Conservation (phyloP, 1,284 basidiomycete genomes). For the Trichosporon sp. region DNA sequence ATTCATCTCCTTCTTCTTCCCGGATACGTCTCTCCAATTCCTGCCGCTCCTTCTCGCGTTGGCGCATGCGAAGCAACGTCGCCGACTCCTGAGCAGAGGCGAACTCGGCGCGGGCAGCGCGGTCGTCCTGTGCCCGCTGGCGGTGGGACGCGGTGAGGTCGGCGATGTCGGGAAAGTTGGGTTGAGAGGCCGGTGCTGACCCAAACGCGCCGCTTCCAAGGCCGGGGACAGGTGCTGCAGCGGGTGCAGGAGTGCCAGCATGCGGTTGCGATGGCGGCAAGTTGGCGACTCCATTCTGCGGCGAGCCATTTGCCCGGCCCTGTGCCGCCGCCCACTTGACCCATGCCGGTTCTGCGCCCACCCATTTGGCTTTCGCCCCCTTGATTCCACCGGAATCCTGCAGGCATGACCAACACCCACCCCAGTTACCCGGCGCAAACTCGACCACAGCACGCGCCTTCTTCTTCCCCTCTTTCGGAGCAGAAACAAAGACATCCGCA, state of each 20-base stretch:
- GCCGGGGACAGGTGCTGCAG: slow-evolving; percentile 30
- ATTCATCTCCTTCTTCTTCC: slow-evolving; percentile 44
- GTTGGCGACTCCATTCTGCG: too few species aligned
- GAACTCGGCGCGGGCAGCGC: slow-evolving; percentile 56
- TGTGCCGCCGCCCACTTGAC: slow-evolving; percentile 70
- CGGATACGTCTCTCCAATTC: slow-evolving; percentile 67
- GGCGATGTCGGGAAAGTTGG: slow-evolving; percentile 33
- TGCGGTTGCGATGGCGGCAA: background rate
- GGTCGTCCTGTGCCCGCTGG: slow-evolving; percentile 30
- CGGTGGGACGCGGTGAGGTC: slow-evolving; percentile 21
- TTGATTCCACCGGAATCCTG: slow-evolving; percentile 47
- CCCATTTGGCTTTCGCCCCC: slow-evolving; percentile 68
- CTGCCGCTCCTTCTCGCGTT: slow-evolving; percentile 63
- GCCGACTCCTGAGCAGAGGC: slow-evolving; percentile 70
- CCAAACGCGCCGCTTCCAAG: slow-evolving; percentile 19
- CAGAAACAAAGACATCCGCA: slow-evolving; percentile 43
- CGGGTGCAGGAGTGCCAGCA: slow-evolving; percentile 25
- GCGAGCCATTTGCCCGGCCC: slow-evolving; percentile 23
- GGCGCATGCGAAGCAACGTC: slow-evolving; percentile 76
- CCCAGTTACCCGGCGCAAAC: slow-evolving; percentile 57
- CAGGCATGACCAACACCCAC: slow-evolving; percentile 55
- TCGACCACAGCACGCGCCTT: slow-evolving; percentile 58
- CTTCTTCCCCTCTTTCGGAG: slow-evolving; percentile 48
- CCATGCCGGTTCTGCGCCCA: slow-evolving; percentile 71
- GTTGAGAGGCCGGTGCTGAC: slow-evolving; percentile 19